Evolutionary conservation across 2,329 filamentous ascomycete species (phyloP).

Genomic region (Fusarium pseudograminearum): DNA sequence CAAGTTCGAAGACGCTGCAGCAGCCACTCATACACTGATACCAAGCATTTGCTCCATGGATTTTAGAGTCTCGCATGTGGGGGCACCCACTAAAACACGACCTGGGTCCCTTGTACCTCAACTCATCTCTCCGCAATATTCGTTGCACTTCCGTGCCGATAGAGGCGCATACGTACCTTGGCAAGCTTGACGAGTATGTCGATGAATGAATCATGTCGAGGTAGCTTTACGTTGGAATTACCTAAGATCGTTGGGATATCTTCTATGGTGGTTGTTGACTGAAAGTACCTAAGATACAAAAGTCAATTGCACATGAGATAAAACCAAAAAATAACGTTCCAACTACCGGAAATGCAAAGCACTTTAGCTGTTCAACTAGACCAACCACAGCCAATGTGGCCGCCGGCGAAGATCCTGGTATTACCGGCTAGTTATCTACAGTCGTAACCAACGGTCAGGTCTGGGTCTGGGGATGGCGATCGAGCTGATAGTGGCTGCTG

Average conservation of each 20-base stretch:
- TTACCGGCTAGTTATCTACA: slow-evolving; percentile 42
- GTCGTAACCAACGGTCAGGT: slow-evolving; percentile 29
- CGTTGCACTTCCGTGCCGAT: slow-evolving; percentile 8
- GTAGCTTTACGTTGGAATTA: not conserved
- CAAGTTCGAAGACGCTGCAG: slow-evolving; percentile 1
- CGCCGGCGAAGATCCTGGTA: slow-evolving; percentile 39
- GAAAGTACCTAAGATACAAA: not conserved
- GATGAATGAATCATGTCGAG: not conserved
- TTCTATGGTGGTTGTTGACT: not conserved
- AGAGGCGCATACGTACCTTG: slow-evolving; percentile 17
- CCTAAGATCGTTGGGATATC: not conserved
- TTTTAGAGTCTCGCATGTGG: slow-evolving; percentile 34
- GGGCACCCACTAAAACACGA: slow-evolving; percentile 24
- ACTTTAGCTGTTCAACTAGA: slow-evolving; percentile 13
- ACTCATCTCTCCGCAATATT: slow-evolving; percentile 30
- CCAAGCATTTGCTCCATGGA: slow-evolving; percentile 19
- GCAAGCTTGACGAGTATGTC: not conserved
- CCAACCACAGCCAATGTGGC: slow-evolving; percentile 31
- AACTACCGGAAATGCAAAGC: slow-evolving; percentile 34
- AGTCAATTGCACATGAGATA: not conserved
- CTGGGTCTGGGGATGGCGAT: slow-evolving; percentile 42
- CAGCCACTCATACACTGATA: slow-evolving; percentile 14
- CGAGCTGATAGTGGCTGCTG: slow-evolving; percentile 36
- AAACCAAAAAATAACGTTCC: slow-evolving; percentile 12
- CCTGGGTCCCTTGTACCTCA: slow-evolving; percentile 28